Evolutionary conservation across 2,329 filamentous ascomycete species (phyloP).

Genomic region (Diaporthe citri): DNA sequence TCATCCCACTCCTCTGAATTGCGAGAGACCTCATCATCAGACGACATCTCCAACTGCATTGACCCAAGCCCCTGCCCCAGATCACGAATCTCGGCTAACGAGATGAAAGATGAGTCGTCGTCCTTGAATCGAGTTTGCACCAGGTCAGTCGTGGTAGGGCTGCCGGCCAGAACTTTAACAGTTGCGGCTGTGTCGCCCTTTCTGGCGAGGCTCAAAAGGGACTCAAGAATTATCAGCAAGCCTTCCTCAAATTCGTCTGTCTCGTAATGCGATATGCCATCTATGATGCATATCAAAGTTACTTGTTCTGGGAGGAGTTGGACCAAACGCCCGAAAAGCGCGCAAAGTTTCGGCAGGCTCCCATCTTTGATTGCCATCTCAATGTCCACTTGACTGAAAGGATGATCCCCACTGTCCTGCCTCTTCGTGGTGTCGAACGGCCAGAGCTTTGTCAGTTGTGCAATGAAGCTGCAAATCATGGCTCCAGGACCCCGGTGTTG

Average conservation of each 20-base stretch:
- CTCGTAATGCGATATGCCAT: constrained; percentile 3
- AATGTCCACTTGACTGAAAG: background rate
- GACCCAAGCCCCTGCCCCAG: background rate
- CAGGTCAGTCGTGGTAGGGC: background rate
- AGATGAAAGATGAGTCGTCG: background rate
- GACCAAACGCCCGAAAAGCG: background rate
- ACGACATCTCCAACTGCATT: background rate
- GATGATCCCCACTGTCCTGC: too few relatives aligned
- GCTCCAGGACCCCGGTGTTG: background rate
- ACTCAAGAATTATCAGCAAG: background rate
- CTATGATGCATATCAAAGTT: background rate
- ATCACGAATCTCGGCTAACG: background rate
- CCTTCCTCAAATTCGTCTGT: background rate
- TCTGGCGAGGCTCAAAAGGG: background rate
- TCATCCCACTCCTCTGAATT: background rate
- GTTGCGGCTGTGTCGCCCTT: background rate
- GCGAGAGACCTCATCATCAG: background rate
- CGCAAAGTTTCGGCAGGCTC: background rate
- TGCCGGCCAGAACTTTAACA: background rate
- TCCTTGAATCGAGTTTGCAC: background rate
- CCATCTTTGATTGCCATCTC: background rate
- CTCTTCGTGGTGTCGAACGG: background rate
- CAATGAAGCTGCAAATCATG: constrained; percentile 7
- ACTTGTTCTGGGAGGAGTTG: background rate
- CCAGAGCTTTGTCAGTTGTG: background rate